Evolutionary conservation across 495 filamentous ascomycete genomes (phyloP).

Genomic region (Aspergillus heteromorphus): DNA sequence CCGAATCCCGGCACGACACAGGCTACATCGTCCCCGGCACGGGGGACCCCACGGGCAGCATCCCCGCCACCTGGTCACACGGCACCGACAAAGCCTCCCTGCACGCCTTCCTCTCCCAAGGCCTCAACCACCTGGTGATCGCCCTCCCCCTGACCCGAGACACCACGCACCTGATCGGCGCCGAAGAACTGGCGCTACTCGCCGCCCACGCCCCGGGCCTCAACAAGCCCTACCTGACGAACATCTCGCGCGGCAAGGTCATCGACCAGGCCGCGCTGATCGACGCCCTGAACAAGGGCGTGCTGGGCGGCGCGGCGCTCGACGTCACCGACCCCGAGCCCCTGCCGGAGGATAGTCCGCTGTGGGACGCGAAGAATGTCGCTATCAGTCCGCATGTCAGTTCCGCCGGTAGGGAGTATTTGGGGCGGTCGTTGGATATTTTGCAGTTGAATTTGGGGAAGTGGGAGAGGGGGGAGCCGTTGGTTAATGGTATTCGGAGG

Average conservation of each 20-base stretch:
- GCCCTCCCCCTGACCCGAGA: constrained; percentile 65
- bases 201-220: constrained; percentile 30
- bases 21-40: constrained; percentile 70
- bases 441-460: constrained; percentile 56
- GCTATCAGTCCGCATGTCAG: constrained; percentile 79
- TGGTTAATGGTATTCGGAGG: constrained; percentile 65
- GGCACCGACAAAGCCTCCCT: constrained; percentile 56
- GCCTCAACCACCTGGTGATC: constrained; percentile 72
- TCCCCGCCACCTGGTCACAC: constrained; percentile 70
- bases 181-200: constrained; percentile 63
- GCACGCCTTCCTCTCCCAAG: constrained; percentile 60
- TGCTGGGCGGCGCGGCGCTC: constrained; percentile 66
- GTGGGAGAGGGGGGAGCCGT: constrained; percentile 50
- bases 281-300: constrained; percentile 37
- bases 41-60: constrained; percentile 66
- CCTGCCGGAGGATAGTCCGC: constrained; percentile 58
- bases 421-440: constrained; percentile 54
- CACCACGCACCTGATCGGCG: constrained; percentile 58
- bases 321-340: constrained; percentile 88
- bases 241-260: constrained; percentile 69
- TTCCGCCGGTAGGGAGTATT: constrained; percentile 53
- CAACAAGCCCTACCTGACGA: constrained; percentile 53
- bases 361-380: constrained; percentile 71
- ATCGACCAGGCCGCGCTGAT: constrained; percentile 67
- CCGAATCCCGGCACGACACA: constrained; percentile 53